phyloP scores from a whole-genome alignment of 805 yeast genomes.

The Helenozyma baotianmanensis region DNA sequence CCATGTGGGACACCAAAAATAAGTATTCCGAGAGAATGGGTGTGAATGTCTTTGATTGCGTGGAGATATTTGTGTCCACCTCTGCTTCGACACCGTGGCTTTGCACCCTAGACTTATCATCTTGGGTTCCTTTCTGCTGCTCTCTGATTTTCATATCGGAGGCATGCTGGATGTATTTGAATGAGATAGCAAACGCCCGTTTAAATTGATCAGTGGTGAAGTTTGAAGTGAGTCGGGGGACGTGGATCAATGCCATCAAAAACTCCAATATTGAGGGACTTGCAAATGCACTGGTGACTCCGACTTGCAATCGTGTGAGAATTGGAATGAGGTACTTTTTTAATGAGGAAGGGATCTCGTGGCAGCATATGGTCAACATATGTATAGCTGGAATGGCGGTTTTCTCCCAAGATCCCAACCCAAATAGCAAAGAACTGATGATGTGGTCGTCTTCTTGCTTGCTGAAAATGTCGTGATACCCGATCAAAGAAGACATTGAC shows the following conservation, averaged over 20 bases:
- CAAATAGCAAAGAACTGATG: slow-evolving; percentile 53
- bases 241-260: slow-evolving; percentile 57
- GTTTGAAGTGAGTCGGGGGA: slow-evolving; percentile 64
- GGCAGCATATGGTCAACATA: slow-evolving; percentile 71
- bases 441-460: slow-evolving; percentile 61
- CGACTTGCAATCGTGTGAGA: slow-evolving; percentile 67
- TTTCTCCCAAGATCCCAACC: slow-evolving; percentile 70
- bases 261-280: slow-evolving; percentile 75
- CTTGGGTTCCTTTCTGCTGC: slow-evolving; percentile 11
- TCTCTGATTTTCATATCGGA: slow-evolving; percentile 41
- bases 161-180: slow-evolving; percentile 71
- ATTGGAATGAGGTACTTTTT: slow-evolving; percentile 66
- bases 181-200: slow-evolving; percentile 78
- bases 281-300: slow-evolving; percentile 65
- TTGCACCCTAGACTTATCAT: slow-evolving; percentile 1
- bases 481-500: slow-evolving; percentile 56
- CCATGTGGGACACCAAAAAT: slow-evolving; percentile 58
- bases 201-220: slow-evolving; percentile 74
- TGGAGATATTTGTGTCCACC: slow-evolving; percentile 53
- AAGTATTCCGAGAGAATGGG: slow-evolving; percentile 57
- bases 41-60: slow-evolving; percentile 40
- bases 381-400: slow-evolving; percentile 77
- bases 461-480: slow-evolving; percentile 51
- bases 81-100: slow-evolving; percentile 43
- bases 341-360: slow-evolving; percentile 71